Percentiles rank a stretch among this genome's conserved stretches.
phyloP scores from a whole-genome alignment of 1,284 basidiomycete genomes.

The Apiotrichum gracile region DNA sequence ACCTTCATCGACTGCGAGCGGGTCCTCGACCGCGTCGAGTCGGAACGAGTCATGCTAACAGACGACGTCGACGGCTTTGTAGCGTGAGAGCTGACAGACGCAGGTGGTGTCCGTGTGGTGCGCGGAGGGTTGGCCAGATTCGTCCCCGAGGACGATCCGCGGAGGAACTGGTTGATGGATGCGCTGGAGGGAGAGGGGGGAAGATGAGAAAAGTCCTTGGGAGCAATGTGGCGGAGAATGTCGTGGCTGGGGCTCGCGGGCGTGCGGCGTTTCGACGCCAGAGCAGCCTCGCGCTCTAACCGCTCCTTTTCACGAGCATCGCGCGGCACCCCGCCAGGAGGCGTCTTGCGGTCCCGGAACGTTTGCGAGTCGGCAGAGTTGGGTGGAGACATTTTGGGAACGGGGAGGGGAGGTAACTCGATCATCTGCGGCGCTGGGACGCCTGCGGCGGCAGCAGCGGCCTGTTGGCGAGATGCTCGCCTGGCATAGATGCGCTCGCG shows the following conservation, averaged over 20 bases:
- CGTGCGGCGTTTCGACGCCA: conserved; percentile 7
- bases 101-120: conserved; percentile 30
- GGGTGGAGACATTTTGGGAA: conserved; percentile 19
- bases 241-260: conserved; percentile 32
- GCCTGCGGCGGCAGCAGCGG: conserved; percentile 3
- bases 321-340: conserved; percentile 17
- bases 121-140: conserved; percentile 30
- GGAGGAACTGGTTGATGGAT: conserved; percentile 74
- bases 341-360: conserved; percentile 31
- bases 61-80: conserved; percentile 1
- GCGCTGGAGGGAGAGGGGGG: conserved; percentile 78
- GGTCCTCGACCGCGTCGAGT: conserved; percentile 13
- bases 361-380: conserved; percentile 31
- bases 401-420: conserved; percentile 10
- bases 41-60: conserved; percentile 4
- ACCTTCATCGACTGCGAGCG: conserved; percentile 17
- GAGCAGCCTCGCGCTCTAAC: not conserved
- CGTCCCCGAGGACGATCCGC: conserved; percentile 51
- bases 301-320: not conserved
- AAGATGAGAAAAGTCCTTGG: conserved; percentile 73
- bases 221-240: conserved; percentile 50
- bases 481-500: conserved; percentile 39
- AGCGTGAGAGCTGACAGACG: conserved; percentile 36
- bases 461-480: conserved; percentile 20
- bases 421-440: conserved; percentile 4